Percentiles rank a stretch among this genome's conserved stretches.
Evolutionary conservation across 352 stramenopile species (phyloP).

Genomic region (Pythium brachiatum): DNA sequence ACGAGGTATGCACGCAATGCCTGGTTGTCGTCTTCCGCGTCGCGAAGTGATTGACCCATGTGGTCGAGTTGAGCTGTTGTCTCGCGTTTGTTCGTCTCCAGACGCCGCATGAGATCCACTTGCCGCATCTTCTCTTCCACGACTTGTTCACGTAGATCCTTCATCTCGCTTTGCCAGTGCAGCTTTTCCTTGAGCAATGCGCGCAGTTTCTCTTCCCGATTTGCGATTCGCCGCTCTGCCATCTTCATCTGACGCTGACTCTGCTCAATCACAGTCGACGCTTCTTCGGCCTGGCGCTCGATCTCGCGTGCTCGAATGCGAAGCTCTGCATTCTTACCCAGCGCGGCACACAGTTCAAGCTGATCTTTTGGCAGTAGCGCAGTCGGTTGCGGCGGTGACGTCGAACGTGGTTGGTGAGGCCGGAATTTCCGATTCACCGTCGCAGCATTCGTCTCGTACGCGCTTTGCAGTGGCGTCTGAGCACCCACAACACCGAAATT

Average conservation of each 20-base stretch:
- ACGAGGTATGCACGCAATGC: constrained; percentile 31
- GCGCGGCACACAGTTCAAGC: constrained; percentile 50
- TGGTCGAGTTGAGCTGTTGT: constrained; percentile 35
- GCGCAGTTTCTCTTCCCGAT: constrained; percentile 62
- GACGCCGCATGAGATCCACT: constrained; percentile 54
- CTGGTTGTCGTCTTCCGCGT: constrained; percentile 46
- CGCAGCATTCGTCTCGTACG: constrained; percentile 7
- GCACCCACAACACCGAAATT: constrained; percentile 23
- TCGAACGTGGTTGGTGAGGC: constrained; percentile 18
- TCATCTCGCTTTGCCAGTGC: constrained; percentile 64
- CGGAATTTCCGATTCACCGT: constrained; percentile 21
- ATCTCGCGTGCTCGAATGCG: constrained; percentile 55
- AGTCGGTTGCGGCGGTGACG: constrained; percentile 8
- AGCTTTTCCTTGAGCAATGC: constrained; percentile 66
- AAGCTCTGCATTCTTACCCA: constrained; percentile 66
- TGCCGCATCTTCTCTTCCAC: constrained; percentile 75
- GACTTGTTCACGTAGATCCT: constrained; percentile 51
- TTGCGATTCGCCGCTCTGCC: constrained; percentile 47
- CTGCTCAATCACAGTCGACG: constrained; percentile 43
- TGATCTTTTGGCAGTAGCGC: constrained; percentile 37
- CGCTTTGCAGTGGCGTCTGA: constrained; percentile 2
- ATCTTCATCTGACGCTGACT: constrained; percentile 62
- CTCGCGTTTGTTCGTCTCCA: constrained; percentile 52
- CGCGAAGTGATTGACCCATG: constrained; percentile 29
- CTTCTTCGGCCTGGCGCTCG: constrained; percentile 44